Base-by-base conservation (phyloP, 169 alveolate genomes). In the Toxoplasma gondii region DNA sequence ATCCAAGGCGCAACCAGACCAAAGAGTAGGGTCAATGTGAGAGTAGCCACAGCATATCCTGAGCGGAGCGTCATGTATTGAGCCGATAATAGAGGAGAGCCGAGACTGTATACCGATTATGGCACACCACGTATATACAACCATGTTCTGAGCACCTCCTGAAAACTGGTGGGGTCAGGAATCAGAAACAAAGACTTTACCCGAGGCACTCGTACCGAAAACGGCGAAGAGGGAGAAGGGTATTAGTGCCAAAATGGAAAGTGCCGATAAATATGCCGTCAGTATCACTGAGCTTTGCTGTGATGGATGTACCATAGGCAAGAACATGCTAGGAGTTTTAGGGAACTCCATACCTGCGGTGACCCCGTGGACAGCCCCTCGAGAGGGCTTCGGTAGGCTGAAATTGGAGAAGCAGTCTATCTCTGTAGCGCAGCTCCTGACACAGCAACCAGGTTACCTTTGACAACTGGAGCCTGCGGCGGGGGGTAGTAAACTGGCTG, bases 111-210 rank as follows among this genome's bases (percentile, higher is more conserved):
- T 67, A 88, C 93, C 86, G 1, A 54, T 67, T 53, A 88, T 88
- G n/a, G 93, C 74, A 88, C 83, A 54, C 93, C 93, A 88, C 19
- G 87, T 49, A 67, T 88, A 88, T n/a, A 88, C 86, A 5, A 64
- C 64, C 45, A 49, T 34, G 39, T 88, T 64, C 69, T 34, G 93
- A 49, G 80, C 67, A 19, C 87, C 93, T 74, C 93, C 93, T 88
- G 67, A 41, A 38, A 64, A 38, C 38, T 31, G 19, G 67, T 41
- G 7, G 38, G 10, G 38, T 44, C 31, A 31, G 34, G 24, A 29
- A n/a, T 67, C 54, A 45, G 34, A 45, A 17, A 22, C 69, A 4
- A 29, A 41, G 19, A 41, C 58, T 31, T 4, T 24, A 0, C 31
- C 2, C 39, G 16, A 19, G 5, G 43, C 78, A 27, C 27, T 29